Evolutionary conservation across 192 early-diverging fungal genomes (phyloP).

Genomic region (Podila verticillata): DNA sequence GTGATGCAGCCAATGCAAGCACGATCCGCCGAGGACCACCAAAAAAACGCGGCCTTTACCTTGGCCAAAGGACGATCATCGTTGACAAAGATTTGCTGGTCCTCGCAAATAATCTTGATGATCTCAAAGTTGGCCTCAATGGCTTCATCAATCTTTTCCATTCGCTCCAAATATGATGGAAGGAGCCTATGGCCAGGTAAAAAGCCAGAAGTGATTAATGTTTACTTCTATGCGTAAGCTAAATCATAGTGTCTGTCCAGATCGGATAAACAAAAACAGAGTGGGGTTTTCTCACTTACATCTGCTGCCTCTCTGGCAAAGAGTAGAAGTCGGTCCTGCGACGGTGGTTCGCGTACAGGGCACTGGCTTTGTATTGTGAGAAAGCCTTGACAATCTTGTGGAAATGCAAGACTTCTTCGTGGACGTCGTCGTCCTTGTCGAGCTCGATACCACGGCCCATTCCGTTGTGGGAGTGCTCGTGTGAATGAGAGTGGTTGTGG

Average conservation of each 20-base stretch:
- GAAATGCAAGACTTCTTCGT: conserved; percentile 55
- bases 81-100: conserved; percentile 55
- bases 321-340: conserved; percentile 67
- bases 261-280: too few species aligned
- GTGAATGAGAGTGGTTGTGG: conserved; percentile 7
- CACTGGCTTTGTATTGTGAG: conserved; percentile 68
- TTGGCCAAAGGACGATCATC: conserved; percentile 38
- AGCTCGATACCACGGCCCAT: not conserved
- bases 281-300: conserved; percentile 29
- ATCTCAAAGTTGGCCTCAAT: conserved; percentile 69
- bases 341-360: conserved; percentile 69
- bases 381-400: conserved; percentile 68
- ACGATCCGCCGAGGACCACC: not conserved
- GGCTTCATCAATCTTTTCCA: conserved; percentile 66
- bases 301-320: conserved; percentile 71
- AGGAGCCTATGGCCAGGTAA: conserved; percentile 35
- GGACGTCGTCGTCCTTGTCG: conserved; percentile 27
- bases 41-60: too few species aligned
- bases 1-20: not conserved
- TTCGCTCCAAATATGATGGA: conserved; percentile 68
- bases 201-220: too few species aligned
- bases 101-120: conserved; percentile 62
- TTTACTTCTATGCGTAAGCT: too few species aligned
- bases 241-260: too few species aligned
- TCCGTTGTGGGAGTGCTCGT: not conserved